Conservation (phyloP, 441 rosid genomes). For the Populus hybrid region DNA sequence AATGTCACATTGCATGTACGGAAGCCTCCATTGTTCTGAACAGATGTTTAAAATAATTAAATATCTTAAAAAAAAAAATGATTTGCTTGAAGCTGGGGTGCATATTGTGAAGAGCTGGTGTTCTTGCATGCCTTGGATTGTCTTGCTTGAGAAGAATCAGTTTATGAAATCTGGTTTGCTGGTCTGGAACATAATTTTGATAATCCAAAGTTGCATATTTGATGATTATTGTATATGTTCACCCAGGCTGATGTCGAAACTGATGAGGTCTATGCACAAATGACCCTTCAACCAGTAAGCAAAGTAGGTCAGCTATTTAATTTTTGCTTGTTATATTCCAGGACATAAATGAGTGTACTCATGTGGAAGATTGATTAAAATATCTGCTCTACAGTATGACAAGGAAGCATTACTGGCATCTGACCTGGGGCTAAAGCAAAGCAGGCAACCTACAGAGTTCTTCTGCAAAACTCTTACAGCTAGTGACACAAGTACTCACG, state of each 20-base stretch:
- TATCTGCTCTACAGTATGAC: slow-evolving; percentile 52
- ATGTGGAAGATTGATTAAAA: slow-evolving; percentile 12
- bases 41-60: neutral
- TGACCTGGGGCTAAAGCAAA: slow-evolving; percentile 74
- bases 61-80: neutral
- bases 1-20: slow-evolving; percentile 88
- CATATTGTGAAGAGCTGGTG: too few relatives aligned
- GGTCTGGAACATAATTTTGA: too few relatives aligned
- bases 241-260: slow-evolving; percentile 86
- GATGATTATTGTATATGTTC: slow-evolving; percentile 17
- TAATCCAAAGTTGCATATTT: slow-evolving; percentile 7
- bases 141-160: too few relatives aligned
- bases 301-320: slow-evolving; percentile 60
- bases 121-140: too few relatives aligned
- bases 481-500: too few relatives aligned
- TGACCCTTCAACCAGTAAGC: slow-evolving; percentile 91
- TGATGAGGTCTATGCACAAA: slow-evolving; percentile 96
- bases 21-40: neutral
- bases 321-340: slow-evolving; percentile 3
- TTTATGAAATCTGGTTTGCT: too few relatives aligned
- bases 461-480: slow-evolving; percentile 76
- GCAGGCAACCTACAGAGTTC: slow-evolving; percentile 77
- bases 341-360: neutral
- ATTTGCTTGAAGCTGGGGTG: neutral
- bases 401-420: slow-evolving; percentile 84